Base-by-base conservation (phyloP, 192 early-diverging fungal genomes). In the Pilobolus umbonatus region DNA sequence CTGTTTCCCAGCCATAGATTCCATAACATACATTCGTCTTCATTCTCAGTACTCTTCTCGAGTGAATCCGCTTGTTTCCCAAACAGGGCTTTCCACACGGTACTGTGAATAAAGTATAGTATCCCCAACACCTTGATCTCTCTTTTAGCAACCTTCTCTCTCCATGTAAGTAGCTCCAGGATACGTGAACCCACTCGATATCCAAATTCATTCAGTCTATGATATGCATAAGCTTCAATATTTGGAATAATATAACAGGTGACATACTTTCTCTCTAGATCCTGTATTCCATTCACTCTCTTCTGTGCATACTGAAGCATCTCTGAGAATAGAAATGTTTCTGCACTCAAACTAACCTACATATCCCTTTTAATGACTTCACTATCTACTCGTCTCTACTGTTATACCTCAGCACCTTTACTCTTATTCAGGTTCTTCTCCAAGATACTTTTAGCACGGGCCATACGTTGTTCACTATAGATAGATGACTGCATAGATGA, bases 241-340 rank as follows among this genome's bases (percentile, higher is more conserved):
- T 52, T 60, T 68, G 31, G 21, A 22, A n/a, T 34, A 17, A 8
- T 15, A 53, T 28, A 24, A 14, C 30, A 8, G 44, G 7, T 25
- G 14, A 58, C 68, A 48, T 84, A 94, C 92, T 89, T 93, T 69
- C 88, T 85, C 67, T 99, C 96, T 19, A 99, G 80, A 62, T 96
- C 95, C 65, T 93, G 90, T 55, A 99, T 93, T 21, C 93, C 95
- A 62, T 86, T 80, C 7, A 93, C 94, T 38, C 90, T 81, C 71
- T 95, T 95, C 75, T 97, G 95, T n/a, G 95, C 84, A 73, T 98
- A 96, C 52, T 90, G 91, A 25, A 99, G 73, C 78, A 96, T 94
- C 71, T 99, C 96, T 24, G 88, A 89, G 71, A 98, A 93, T 28
- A 98, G 64, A 63, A 96, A 94, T 14, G 89, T 80, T 69, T 92